Conservation (phyloP, 371 early-diverging fungal species). For the Choanephora cucurbitarum region DNA sequence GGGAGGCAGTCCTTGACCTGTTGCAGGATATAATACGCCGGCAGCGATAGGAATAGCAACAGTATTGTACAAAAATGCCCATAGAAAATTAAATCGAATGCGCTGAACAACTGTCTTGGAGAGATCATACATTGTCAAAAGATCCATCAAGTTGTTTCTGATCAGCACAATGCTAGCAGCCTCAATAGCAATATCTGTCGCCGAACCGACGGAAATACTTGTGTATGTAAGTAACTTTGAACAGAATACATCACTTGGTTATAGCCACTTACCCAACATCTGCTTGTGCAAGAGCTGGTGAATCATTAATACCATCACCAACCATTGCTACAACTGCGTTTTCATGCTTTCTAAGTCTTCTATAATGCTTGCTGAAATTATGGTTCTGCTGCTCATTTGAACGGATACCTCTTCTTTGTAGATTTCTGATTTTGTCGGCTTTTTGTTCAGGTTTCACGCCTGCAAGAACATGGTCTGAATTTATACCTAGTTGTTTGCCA, state of each 20-base stretch:
- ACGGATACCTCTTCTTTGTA: conserved; percentile 48
- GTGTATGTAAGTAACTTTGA: not conserved
- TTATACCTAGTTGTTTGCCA: conserved; percentile 62
- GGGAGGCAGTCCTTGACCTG: conserved; percentile 59
- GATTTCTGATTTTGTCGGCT: conserved; percentile 61
- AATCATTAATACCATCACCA: conserved; percentile 97
- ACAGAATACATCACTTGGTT: too few species aligned
- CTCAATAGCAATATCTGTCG: conserved; percentile 82
- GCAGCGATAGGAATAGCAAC: conserved; percentile 83
- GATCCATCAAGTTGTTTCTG: conserved; percentile 68
- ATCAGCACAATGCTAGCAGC: conserved; percentile 77
- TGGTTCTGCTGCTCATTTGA: not conserved
- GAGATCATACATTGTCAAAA: conserved; percentile 67
- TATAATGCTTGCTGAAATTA: conserved; percentile 45
- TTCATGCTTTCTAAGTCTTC: conserved; percentile 43
- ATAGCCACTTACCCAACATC: conserved; percentile 66
- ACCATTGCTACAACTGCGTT: conserved; percentile 84
- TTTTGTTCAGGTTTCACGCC: conserved; percentile 71
- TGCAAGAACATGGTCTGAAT: conserved; percentile 50
- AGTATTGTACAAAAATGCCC: conserved; percentile 82
- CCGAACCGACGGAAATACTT: conserved; percentile 68
- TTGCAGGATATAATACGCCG: conserved; percentile 68
- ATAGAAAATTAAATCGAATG: conserved; percentile 77
- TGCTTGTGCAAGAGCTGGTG: conserved; percentile 86
- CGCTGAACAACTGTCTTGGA: conserved; percentile 65